These are phyloP conservation scores for Suillus tomentosus DNA, from an alignment of 768 basidiomycete genomes.

Conservation along the genomic window DNA sequence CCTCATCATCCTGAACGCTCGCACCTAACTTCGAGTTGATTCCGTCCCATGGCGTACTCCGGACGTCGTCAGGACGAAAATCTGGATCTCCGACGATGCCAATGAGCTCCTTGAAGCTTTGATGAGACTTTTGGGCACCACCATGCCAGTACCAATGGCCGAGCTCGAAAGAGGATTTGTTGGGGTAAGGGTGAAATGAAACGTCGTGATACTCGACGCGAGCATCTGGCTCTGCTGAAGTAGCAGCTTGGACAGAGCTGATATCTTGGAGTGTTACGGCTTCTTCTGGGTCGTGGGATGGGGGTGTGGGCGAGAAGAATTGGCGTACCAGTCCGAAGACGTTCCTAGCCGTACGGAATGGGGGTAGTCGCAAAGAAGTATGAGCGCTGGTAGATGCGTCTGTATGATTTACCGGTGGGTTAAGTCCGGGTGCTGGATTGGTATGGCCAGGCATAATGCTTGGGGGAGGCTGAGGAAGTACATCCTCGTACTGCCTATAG, in stretches of 20 bases:
- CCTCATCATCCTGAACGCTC: no score
- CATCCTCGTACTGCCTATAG: slow-evolving; percentile 4
- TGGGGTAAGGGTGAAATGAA: neutral
- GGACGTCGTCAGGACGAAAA: no score
- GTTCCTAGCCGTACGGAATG: neutral
- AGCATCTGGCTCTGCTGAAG: neutral
- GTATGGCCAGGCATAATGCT: neutral
- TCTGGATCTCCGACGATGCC: no score
- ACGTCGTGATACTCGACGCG: neutral
- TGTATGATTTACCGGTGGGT: neutral
- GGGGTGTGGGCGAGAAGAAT: neutral
- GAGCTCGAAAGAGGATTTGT: neutral
- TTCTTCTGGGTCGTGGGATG: neutral
- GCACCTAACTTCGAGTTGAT: no score
- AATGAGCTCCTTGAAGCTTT: neutral
- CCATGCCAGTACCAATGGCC: neutral
- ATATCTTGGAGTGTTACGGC: neutral
- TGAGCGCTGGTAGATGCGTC: neutral
- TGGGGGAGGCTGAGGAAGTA: slow-evolving; percentile 8
- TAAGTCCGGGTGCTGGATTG: no score
- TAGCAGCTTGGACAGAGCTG: neutral
- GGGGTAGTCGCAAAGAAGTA: neutral
- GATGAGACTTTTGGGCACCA: neutral
- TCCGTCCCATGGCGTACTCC: no score
- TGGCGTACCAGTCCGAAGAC: slow-evolving; percentile 4